Percentiles rank a stretch among this genome's conserved stretches.
Evolutionary conservation across 2,329 filamentous ascomycete species (phyloP).

Genomic region (Scytalidium sp.): DNA sequence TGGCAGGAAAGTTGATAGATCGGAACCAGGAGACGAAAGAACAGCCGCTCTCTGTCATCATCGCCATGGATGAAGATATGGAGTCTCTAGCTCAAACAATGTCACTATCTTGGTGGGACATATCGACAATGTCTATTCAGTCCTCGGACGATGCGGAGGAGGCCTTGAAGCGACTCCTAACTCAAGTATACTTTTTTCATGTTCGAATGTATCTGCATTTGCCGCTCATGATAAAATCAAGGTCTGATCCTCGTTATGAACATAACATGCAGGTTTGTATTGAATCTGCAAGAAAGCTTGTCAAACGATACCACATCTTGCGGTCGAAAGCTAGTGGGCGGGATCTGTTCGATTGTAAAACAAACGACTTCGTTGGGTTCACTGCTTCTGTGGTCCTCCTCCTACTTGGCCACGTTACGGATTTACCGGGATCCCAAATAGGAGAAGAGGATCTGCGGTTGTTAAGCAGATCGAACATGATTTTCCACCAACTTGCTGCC

Average conservation of each 20-base stretch:
- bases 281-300: slow-evolving; percentile 35
- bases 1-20: slow-evolving; percentile 40
- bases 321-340: slow-evolving; percentile 24
- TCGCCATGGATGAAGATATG: slow-evolving; percentile 40
- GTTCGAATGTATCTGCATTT: slow-evolving; percentile 41
- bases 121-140: slow-evolving; percentile 12
- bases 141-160: slow-evolving; percentile 22
- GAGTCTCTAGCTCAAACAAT: slow-evolving; percentile 33
- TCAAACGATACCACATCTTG: slow-evolving; percentile 36
- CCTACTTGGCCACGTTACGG: slow-evolving; percentile 28
- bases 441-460: slow-evolving; percentile 4
- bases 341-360: slow-evolving; percentile 42
- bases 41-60: slow-evolving; percentile 31
- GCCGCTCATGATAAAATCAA: slow-evolving; percentile 39
- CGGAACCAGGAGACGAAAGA: slow-evolving; percentile 31
- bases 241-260: slow-evolving; percentile 28
- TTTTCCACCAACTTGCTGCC: slow-evolving; percentile 7
- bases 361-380: slow-evolving; percentile 43
- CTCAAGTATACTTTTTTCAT: slow-evolving; percentile 41
- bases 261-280: slow-evolving; percentile 36
- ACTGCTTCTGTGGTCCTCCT: slow-evolving; percentile 38
- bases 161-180: slow-evolving; percentile 32
- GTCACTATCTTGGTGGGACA: slow-evolving; percentile 35
- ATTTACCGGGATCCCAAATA: slow-evolving; percentile 1
- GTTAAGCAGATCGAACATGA: slow-evolving; percentile 2